A percentile compares a stretch with the other conserved stretches of the same genome.
Evolutionary conservation across 140 eudicot species (phyloP).

Genomic region (Oenanthe javanica): DNA sequence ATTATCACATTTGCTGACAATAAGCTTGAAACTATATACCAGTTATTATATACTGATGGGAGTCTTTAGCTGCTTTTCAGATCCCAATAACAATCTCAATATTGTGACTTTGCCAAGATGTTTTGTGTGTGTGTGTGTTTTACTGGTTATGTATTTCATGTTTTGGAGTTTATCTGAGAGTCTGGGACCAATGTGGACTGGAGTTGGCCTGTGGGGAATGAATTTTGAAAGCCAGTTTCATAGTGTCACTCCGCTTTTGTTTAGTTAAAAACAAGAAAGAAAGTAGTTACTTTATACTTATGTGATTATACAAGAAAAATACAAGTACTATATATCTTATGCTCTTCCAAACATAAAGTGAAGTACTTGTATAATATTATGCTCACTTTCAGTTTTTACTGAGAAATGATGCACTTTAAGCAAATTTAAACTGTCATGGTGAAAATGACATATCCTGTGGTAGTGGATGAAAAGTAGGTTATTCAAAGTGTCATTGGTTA

Average conservation of each 20-base stretch:
- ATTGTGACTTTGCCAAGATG: no score
- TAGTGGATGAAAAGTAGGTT: background rate
- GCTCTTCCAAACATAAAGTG: background rate
- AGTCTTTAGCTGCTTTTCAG: background rate
- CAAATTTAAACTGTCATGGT: background rate
- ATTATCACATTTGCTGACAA: background rate
- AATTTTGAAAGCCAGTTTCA: background rate
- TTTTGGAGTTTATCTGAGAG: background rate
- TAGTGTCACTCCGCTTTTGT: background rate
- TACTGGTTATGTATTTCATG: background rate
- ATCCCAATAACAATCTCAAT: background rate
- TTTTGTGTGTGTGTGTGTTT: no score
- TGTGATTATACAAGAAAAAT: no score
- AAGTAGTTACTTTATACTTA: background rate
- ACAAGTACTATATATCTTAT: no score
- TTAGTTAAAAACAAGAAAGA: background rate
- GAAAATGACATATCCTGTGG: constrained; percentile 18
- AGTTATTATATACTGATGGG: background rate
- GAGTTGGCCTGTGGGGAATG: background rate
- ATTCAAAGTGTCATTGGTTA: constrained; percentile 1
- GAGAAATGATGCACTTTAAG: background rate
- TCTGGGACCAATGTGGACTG: no score
- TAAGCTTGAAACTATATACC: background rate
- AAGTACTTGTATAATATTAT: background rate
- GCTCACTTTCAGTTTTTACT: constrained; percentile 3